Evolutionary conservation across 176 grass and related monocot genomes (phyloP).

Genomic region (Elaeis guineensis): DNA sequence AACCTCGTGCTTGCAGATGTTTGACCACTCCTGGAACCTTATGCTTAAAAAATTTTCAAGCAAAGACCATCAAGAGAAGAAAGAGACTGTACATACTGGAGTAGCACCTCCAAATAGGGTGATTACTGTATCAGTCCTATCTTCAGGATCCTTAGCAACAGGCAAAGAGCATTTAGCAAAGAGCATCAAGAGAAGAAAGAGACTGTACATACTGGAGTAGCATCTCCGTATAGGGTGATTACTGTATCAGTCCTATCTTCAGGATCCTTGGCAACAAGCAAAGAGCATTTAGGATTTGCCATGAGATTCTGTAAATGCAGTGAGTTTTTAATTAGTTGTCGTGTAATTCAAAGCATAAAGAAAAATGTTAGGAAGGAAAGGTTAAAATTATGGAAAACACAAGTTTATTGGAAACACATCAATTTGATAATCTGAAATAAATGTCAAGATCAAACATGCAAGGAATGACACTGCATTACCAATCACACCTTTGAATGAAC

Average conservation of each 20-base stretch:
- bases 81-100: slow-evolving; percentile 37
- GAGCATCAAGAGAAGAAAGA: slow-evolving; percentile 3
- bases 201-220: slow-evolving; percentile 43
- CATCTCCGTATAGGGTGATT: slow-evolving; percentile 84
- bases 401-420: neutral
- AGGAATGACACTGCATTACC: neutral
- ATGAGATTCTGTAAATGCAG: slow-evolving; percentile 55
- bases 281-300: slow-evolving; percentile 69
- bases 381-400: too few relatives aligned
- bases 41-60: too few relatives aligned
- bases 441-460: too few relatives aligned
- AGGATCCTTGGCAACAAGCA: slow-evolving; percentile 84
- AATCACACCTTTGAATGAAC: slow-evolving; percentile 69
- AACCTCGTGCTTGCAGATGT: too few relatives aligned
- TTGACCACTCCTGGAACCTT: too few relatives aligned
- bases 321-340: neutral
- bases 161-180: slow-evolving; percentile 61
- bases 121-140: slow-evolving; percentile 95
- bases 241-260: slow-evolving; percentile 96
- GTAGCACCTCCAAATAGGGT: slow-evolving; percentile 78
- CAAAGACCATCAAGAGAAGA: neutral
- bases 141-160: slow-evolving; percentile 79
- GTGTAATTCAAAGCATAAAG: too few relatives aligned
- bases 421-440: too few relatives aligned
- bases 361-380: too few relatives aligned